These are phyloP conservation scores for Barbarea vulgaris DNA, from an alignment of 345 rosid genomes.

Conservation along the genomic window DNA sequence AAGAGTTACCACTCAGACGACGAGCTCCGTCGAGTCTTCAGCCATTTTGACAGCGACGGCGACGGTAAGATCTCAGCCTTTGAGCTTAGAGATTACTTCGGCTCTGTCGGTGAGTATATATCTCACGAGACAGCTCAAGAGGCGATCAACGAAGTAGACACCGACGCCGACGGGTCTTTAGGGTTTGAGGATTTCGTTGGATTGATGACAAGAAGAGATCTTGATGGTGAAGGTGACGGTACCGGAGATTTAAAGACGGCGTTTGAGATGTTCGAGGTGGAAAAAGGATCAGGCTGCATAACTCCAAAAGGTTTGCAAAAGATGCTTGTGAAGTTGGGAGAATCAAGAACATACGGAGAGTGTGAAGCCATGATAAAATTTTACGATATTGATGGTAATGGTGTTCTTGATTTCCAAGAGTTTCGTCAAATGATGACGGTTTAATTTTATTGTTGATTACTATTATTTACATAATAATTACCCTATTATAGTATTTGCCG, in stretches of 20 bases:
- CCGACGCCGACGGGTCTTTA: slow-evolving; percentile 65
- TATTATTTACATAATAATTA: neutral
- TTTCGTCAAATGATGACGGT: slow-evolving; percentile 77
- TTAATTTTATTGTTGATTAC: slow-evolving; percentile 1
- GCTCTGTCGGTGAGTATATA: slow-evolving; percentile 73
- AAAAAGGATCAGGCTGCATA: slow-evolving; percentile 77
- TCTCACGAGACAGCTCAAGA: slow-evolving; percentile 58
- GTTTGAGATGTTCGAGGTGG: slow-evolving; percentile 85
- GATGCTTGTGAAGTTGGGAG: slow-evolving; percentile 76
- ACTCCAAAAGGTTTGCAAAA: slow-evolving; percentile 76
- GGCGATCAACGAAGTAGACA: slow-evolving; percentile 60
- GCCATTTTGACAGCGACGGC: slow-evolving; percentile 63
- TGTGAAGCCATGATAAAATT: slow-evolving; percentile 79
- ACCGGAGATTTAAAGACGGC: slow-evolving; percentile 61
- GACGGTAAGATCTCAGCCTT: slow-evolving; percentile 77
- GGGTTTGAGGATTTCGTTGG: slow-evolving; percentile 69
- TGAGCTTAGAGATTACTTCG: slow-evolving; percentile 70
- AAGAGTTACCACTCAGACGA: slow-evolving; percentile 27
- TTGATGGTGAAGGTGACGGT: slow-evolving; percentile 41
- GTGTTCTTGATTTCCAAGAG: slow-evolving; percentile 83
- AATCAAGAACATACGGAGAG: slow-evolving; percentile 62
- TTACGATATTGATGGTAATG: slow-evolving; percentile 81
- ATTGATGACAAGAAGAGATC: slow-evolving; percentile 54
- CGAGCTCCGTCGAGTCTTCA: slow-evolving; percentile 63
- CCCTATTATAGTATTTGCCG: neutral